Evolutionary conservation across 305 asterid genomes (phyloP).

Genomic region (Solanum aculeatissimum): DNA sequence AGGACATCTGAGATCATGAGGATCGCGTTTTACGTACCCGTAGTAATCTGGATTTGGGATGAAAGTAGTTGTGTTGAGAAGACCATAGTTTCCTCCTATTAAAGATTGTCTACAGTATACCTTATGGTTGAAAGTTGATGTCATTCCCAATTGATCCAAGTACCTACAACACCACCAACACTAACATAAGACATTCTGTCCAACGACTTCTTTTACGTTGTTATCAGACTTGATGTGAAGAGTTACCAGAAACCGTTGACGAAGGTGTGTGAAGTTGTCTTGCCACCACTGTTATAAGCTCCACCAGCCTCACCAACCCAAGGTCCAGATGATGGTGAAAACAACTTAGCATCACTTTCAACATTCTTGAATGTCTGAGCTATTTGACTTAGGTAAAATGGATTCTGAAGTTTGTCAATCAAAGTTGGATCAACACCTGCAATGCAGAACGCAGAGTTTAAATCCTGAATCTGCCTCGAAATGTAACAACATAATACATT

Average conservation of each 20-base stretch:
- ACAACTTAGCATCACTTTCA: slow-evolving; percentile 14
- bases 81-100: slow-evolving; percentile 83
- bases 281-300: slow-evolving; percentile 78
- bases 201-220: not conserved
- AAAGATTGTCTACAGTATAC: slow-evolving; percentile 80
- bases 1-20: not conserved
- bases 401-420: slow-evolving; percentile 59
- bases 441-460: not conserved
- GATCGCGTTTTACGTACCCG: slow-evolving; percentile 27
- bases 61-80: slow-evolving; percentile 52
- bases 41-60: slow-evolving; percentile 86
- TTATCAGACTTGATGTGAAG: not conserved
- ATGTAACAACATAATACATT: not conserved
- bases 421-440: slow-evolving; percentile 49
- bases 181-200: not conserved
- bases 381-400: slow-evolving; percentile 35
- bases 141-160: slow-evolving; percentile 84
- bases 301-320: slow-evolving; percentile 97
- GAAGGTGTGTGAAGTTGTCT: slow-evolving; percentile 54
- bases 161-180: slow-evolving; percentile 32
- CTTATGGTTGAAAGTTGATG: slow-evolving; percentile 62
- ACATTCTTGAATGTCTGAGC: slow-evolving; percentile 37
- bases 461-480: not conserved
- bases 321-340: slow-evolving; percentile 52
- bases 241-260: slow-evolving; percentile 69